Evolutionary conservation across 768 basidiomycete genomes (phyloP).

Genomic region (Kwoniella sp.): DNA sequence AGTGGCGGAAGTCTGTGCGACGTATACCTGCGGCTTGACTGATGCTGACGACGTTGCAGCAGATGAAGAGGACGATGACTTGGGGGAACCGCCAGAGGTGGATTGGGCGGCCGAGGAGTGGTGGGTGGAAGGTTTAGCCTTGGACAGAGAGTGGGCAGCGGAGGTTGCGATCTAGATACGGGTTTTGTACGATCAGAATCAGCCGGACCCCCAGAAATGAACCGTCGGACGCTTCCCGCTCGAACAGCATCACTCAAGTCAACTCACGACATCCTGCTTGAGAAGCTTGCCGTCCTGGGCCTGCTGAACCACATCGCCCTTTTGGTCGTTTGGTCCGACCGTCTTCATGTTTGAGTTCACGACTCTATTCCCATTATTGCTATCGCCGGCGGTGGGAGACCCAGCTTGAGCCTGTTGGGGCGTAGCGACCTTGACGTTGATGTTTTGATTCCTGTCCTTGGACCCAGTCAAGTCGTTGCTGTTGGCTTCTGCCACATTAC

Average conservation of each 20-base stretch:
- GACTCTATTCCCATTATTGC: neutral
- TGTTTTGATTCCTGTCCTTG: slow-evolving; percentile 6
- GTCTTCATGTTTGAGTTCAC: neutral
- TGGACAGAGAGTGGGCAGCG: neutral
- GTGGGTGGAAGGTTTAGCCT: neutral
- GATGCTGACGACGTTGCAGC: neutral
- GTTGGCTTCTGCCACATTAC: slow-evolving; percentile 14
- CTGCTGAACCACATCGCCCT: slow-evolving; percentile 9
- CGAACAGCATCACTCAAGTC: neutral
- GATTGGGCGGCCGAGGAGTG: neutral
- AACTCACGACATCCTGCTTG: slow-evolving; percentile 5
- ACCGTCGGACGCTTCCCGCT: too few relatives aligned
- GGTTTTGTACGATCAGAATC: too few relatives aligned
- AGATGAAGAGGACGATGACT: neutral
- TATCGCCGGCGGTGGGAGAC: neutral
- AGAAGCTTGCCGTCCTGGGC: slow-evolving; percentile 6
- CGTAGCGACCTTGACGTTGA: slow-evolving; percentile 15
- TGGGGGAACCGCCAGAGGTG: neutral
- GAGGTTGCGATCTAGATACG: neutral
- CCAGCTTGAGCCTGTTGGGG: slow-evolving; percentile 6
- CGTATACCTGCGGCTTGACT: slow-evolving; percentile 8
- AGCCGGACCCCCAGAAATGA: too few relatives aligned
- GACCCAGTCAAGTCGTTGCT: slow-evolving; percentile 8
- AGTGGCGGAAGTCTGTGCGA: slow-evolving; percentile 5
- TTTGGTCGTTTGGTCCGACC: slow-evolving; percentile 16